These are phyloP conservation scores for Dactylonectria estremocensis DNA, from an alignment of 2,329 filamentous ascomycete genomes.

Conservation along the genomic window DNA sequence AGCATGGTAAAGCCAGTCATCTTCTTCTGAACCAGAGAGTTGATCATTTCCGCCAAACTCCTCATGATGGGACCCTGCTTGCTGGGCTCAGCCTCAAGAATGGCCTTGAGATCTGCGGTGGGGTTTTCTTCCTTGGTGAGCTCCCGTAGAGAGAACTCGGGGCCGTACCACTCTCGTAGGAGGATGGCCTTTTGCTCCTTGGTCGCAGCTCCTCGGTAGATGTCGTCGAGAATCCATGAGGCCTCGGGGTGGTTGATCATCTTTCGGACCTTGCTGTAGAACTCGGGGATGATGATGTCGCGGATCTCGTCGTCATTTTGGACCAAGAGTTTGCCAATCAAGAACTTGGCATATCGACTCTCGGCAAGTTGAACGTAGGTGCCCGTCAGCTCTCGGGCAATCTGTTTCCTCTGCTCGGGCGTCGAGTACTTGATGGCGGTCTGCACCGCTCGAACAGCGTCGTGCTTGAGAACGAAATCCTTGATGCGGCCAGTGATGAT, in stretches of 20 bases:
- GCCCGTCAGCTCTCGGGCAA: constrained; percentile 88
- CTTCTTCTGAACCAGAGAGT: constrained; percentile 95
- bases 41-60: constrained; percentile 88
- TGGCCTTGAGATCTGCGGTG: constrained; percentile 80
- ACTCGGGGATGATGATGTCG: constrained; percentile 92
- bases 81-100: constrained; percentile 83
- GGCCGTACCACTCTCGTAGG: constrained; percentile 95
- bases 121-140: constrained; percentile 67
- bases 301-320: constrained; percentile 90
- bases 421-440: constrained; percentile 97
- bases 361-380: constrained; percentile 89
- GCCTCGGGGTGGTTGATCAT: constrained; percentile 97
- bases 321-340: constrained; percentile 96
- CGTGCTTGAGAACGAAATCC: constrained; percentile 98
- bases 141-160: constrained; percentile 90
- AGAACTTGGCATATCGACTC: constrained; percentile 97
- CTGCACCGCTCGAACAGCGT: constrained; percentile 96
- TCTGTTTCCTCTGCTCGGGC: constrained; percentile 85
- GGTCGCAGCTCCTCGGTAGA: constrained; percentile 91
- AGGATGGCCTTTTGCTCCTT: constrained; percentile 88
- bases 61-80: constrained; percentile 92
- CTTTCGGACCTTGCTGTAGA: constrained; percentile 93
- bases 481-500: constrained; percentile 93
- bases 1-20: constrained; percentile 97
- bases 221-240: constrained; percentile 97